Percentiles rank a stretch among this genome's conserved stretches.
These are phyloP conservation scores for Coemansia sp. DNA, from an alignment of 192 early-diverging fungal genomes.

Conservation along the genomic window DNA sequence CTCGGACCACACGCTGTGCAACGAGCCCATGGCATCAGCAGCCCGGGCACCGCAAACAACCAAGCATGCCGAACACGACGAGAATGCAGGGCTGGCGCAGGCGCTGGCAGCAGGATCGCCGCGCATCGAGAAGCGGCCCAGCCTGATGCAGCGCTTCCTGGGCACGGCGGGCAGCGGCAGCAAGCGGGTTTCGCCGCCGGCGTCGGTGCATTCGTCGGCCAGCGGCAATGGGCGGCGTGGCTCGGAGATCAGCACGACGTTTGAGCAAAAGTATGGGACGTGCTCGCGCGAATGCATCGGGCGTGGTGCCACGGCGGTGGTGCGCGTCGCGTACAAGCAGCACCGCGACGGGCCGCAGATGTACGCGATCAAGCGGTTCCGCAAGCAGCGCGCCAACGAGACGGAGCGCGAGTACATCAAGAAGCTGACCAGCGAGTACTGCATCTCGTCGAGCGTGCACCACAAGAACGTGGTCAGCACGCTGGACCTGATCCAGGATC, in stretches of 20 bases:
- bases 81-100: constrained; percentile 28
- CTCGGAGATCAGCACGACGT: constrained; percentile 27
- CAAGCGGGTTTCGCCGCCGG: constrained; percentile 27
- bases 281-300: constrained; percentile 77
- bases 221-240: constrained; percentile 21
- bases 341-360: constrained; percentile 61
- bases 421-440: constrained; percentile 92
- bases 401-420: constrained; percentile 93
- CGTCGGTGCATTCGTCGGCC: constrained; percentile 35
- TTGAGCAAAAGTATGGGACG: constrained; percentile 77
- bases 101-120: constrained; percentile 37
- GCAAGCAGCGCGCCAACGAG: constrained; percentile 80
- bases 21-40: constrained; percentile 18
- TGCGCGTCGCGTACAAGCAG: constrained; percentile 79
- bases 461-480: constrained; percentile 91
- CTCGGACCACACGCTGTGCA: constrained; percentile 47
- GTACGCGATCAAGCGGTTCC: constrained; percentile 92
- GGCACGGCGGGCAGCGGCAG: constrained; percentile 22
- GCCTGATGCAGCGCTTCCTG: constrained; percentile 52
- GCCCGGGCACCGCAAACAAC: constrained; percentile 15
- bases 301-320: constrained; percentile 87
- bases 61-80: constrained; percentile 16
- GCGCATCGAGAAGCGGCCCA: constrained; percentile 46
- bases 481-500: constrained; percentile 94
- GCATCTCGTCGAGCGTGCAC: constrained; percentile 86